Evolutionary conservation across 1,284 basidiomycete genomes (phyloP).

Genomic region (Agaricales sp.): DNA sequence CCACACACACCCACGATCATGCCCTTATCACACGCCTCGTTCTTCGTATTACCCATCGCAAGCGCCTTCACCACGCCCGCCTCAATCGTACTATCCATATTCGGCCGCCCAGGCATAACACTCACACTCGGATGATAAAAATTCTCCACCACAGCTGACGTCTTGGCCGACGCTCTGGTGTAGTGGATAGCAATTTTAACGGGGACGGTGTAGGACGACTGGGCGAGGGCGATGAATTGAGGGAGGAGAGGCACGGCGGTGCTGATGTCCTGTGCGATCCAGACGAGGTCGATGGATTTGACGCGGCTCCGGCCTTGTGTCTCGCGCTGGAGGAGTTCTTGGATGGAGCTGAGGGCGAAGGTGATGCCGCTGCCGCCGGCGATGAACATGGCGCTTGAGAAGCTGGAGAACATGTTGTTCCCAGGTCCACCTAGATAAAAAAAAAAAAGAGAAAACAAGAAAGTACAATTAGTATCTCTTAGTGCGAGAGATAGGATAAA

Average conservation of each 20-base stretch:
- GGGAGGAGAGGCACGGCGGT: conserved; percentile 11
- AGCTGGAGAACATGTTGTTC: conserved; percentile 47
- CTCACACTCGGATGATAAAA: conserved; percentile 34
- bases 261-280: conserved; percentile 55
- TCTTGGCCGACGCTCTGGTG: conserved; percentile 37
- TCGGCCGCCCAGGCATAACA: conserved; percentile 41
- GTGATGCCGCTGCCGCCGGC: conserved; percentile 69
- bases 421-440: conserved; percentile 40
- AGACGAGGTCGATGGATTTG: conserved; percentile 55
- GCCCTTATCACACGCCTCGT: conserved; percentile 36
- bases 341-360: conserved; percentile 50
- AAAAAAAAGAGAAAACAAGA: too few relatives aligned
- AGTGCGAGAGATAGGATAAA: not conserved
- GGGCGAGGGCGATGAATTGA: conserved; percentile 31
- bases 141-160: conserved; percentile 19
- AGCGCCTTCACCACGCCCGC: conserved; percentile 38
- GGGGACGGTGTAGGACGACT: conserved; percentile 30
- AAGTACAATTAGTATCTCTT: too few relatives aligned
- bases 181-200: conserved; percentile 48
- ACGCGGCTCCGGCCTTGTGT: conserved; percentile 38
- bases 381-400: conserved; percentile 58
- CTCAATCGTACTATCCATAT: conserved; percentile 34
- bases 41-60: conserved; percentile 26
- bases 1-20: conserved; percentile 62
- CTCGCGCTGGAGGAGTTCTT: conserved; percentile 56